Conservation (phyloP, 106 monocot species). For the Dendrobium nobile region DNA sequence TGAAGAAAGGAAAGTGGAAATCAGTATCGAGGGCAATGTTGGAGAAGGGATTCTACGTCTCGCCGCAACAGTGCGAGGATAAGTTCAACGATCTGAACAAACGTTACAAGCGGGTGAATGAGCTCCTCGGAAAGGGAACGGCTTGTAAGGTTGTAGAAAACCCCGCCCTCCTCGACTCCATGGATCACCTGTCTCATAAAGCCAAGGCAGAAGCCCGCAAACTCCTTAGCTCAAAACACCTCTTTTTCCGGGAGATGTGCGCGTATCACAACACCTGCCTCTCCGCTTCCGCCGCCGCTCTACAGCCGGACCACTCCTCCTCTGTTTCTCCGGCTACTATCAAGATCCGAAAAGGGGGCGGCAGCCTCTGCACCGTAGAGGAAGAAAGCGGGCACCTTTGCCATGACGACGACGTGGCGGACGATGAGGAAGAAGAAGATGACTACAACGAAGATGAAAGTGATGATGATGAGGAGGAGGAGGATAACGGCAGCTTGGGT, state of each 20-base stretch:
- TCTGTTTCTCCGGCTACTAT: too few relatives aligned
- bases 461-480: slow-evolving; percentile 12
- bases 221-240: slow-evolving; percentile 92
- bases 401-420: slow-evolving; percentile 22
- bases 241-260: slow-evolving; percentile 97
- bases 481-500: not conserved
- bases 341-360: not conserved
- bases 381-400: slow-evolving; percentile 17
- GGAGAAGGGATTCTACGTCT: slow-evolving; percentile 82
- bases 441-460: slow-evolving; percentile 3
- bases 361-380: not conserved
- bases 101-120: slow-evolving; percentile 86
- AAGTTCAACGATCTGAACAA: slow-evolving; percentile 99
- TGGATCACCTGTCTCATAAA: slow-evolving; percentile 62
- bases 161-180: slow-evolving; percentile 60
- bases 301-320: not conserved
- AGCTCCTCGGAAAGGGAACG: slow-evolving; percentile 68
- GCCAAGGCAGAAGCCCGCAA: slow-evolving; percentile 90
- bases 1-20: slow-evolving; percentile 97
- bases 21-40: slow-evolving; percentile 89
- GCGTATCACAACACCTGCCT: slow-evolving; percentile 56
- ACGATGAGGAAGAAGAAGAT: not conserved
- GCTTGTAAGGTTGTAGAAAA: slow-evolving; percentile 89
- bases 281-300: not conserved
- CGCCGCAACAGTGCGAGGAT: slow-evolving; percentile 99